Base-by-base conservation (phyloP, 2,329 filamentous ascomycete genomes). In the Corynespora cassiicola region DNA sequence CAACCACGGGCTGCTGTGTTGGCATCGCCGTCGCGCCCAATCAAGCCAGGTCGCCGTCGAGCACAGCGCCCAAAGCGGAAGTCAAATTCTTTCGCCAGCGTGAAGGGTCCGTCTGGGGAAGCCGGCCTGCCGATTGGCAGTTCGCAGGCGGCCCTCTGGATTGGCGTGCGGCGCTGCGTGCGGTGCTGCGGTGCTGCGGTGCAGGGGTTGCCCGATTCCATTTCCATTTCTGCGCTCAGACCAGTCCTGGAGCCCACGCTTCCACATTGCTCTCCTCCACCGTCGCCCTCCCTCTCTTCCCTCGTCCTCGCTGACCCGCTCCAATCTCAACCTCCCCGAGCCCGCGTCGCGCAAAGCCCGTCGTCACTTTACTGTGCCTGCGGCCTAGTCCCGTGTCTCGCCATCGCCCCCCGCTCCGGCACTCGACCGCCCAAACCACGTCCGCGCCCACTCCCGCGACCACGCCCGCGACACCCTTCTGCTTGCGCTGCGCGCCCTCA, bases 401-500 rank as follows among this genome's bases (percentile, higher is more conserved):
- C 44, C 36, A 47, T 39, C 35, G 22, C 39, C 31, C 22, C 29
- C 44, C n/a, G 28, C 47, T 41, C 42, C 51, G n/a, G n/a, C n/a
- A n/a, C n/a, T n/a, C n/a, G n/a, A n/a, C n/a, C n/a, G 53, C 56
- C 42, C 45, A 35, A 37, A 39, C 32, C 31, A 47, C 51, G 39
- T 38, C 36, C 15, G 34, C 42, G 25, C 36, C 43, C 22, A 36
- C 38, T 39, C 39, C 37, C 37, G 38, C 49, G 32, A 36, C 44
- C 39, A 27, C 45, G 33, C n/a, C n/a, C n/a, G n/a, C n/a, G n/a
- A n/a, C n/a, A n/a, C n/a, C n/a, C n/a, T n/a, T n/a, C n/a, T n/a
- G n/a, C 41, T 39, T 45, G 58, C 59, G 57, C 54, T 50, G 57
- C 54, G 61, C 61, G 53, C 61, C n/a, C n/a, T n/a, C n/a, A n/a